A percentile compares a stretch with the other conserved stretches of the same genome.
These are phyloP conservation scores for Sechiopsis laciniata DNA, from an alignment of 306 rosid genomes.

Conservation along the genomic window DNA sequence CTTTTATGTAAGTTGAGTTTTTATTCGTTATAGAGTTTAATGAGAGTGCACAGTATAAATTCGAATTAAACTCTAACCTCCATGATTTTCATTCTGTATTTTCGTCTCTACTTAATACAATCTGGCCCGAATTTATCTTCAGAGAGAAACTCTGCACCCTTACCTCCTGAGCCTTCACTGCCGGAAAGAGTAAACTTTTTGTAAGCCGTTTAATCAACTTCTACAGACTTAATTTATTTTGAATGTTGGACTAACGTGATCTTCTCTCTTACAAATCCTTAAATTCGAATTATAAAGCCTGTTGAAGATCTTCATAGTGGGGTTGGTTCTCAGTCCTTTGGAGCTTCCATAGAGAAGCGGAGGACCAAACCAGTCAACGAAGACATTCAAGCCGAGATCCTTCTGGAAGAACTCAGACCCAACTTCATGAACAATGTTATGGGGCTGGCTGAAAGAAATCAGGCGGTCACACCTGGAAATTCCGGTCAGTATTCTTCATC, in stretches of 20 bases:
- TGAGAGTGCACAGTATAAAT: too few relatives aligned
- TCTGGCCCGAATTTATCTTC: constrained; percentile 1
- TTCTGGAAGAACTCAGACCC: constrained; percentile 34
- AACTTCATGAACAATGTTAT: constrained; percentile 33
- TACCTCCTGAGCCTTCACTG: constrained; percentile 50
- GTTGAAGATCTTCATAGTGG: constrained; percentile 47
- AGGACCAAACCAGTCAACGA: constrained; percentile 21
- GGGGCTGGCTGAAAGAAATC: constrained; percentile 35
- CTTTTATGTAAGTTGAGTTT: too few relatives aligned
- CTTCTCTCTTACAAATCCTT: constrained; percentile 21
- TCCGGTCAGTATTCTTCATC: constrained; percentile 34
- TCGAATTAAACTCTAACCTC: too few relatives aligned
- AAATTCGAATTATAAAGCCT: constrained; percentile 41
- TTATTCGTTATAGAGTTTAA: too few relatives aligned
- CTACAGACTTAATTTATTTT: background rate
- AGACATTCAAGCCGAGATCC: constrained; percentile 20
- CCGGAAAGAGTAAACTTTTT: constrained; percentile 32
- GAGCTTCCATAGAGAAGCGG: constrained; percentile 36
- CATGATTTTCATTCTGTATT: too few relatives aligned
- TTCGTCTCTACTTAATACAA: too few relatives aligned
- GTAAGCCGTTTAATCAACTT: constrained; percentile 34
- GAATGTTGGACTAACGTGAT: background rate
- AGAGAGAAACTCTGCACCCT: constrained; percentile 42
- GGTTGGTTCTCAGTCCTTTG: constrained; percentile 33
- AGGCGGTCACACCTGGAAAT: constrained; percentile 39